phyloP scores from a whole-genome alignment of 73 alveolate genomes.

The Tetrahymena elliotti region DNA sequence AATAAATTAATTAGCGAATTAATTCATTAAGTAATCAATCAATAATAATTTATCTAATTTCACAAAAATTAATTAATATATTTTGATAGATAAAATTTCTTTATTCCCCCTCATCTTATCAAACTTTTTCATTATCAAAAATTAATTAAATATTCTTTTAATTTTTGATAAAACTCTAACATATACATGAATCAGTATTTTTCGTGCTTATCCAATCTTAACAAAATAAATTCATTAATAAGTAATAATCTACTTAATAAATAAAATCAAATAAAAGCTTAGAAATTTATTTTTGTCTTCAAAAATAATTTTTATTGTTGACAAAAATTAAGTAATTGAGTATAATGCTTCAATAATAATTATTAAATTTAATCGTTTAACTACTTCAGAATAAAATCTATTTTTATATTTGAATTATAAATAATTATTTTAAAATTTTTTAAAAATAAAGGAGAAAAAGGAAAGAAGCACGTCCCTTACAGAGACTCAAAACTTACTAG shows the following conservation, averaged over 20 bases:
- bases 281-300: neutral
- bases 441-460: neutral
- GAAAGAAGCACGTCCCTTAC: slow-evolving; percentile 21
- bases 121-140: neutral
- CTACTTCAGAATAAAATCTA: no score
- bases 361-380: no score
- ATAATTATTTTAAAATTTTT: no score
- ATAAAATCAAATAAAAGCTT: neutral
- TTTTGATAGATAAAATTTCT: neutral
- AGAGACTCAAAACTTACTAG: slow-evolving; percentile 45
- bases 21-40: neutral
- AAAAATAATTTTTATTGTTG: no score
- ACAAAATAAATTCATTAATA: neutral
- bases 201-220: no score
- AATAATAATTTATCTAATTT: neutral
- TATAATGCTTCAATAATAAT: no score
- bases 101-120: neutral
- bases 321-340: no score
- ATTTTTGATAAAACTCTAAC: neutral
- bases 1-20: neutral
- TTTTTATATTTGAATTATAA: no score
- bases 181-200: neutral
- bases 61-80: no score
- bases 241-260: neutral
- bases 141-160: no score